phyloP scores from a whole-genome alignment of 306 rosid genomes.

The Castanea mollissima region DNA sequence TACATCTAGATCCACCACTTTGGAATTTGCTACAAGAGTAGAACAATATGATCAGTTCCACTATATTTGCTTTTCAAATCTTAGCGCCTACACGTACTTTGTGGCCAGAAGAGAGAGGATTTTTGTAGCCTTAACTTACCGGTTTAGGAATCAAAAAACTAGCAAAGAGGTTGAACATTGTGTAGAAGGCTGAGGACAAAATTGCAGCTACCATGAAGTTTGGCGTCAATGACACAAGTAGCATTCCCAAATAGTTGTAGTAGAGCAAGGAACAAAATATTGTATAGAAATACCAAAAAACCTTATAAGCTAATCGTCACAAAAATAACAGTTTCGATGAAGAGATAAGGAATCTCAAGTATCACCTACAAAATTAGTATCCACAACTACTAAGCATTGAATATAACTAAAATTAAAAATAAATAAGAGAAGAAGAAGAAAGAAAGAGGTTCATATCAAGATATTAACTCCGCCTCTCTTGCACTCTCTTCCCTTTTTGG shows the following conservation, averaged over 20 bases:
- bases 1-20: not conserved
- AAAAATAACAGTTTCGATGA: not conserved
- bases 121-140: not conserved
- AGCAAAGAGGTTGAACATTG: not conserved
- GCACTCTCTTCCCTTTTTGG: not conserved
- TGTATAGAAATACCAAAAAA: slow-evolving; percentile 3
- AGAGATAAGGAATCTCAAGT: not conserved
- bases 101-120: not conserved
- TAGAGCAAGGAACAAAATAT: not conserved
- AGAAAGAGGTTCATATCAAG: not conserved
- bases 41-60: not conserved
- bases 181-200: not conserved
- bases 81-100: not conserved
- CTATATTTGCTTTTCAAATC: not conserved
- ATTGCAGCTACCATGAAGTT: not conserved
- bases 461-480: not conserved
- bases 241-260: slow-evolving; percentile 8
- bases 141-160: not conserved
- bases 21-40: not conserved
- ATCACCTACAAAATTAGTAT: not conserved
- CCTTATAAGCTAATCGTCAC: not conserved
- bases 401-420: not conserved
- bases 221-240: not conserved
- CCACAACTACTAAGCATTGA: not conserved
- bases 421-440: no score